Evolutionary conservation across 768 basidiomycete species (phyloP).

Genomic region (Termitomyces sp.): DNA sequence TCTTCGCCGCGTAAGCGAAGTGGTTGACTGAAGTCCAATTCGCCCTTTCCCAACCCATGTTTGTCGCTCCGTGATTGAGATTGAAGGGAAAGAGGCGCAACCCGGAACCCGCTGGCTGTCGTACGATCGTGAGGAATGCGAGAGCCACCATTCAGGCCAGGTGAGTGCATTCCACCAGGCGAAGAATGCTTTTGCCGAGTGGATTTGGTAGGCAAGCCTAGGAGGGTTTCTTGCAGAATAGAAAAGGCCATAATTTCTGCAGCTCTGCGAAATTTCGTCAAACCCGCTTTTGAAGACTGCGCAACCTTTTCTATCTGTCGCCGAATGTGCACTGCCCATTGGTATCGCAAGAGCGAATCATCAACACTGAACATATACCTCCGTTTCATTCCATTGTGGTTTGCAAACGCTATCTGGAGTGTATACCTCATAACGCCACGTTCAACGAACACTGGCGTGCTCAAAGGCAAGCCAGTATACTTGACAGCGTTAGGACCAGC

Average conservation of each 20-base stretch:
- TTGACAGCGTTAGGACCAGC: conserved; percentile 78
- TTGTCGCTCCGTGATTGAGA: conserved; percentile 70
- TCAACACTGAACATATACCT: conserved; percentile 95
- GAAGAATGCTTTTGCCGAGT: conserved; percentile 23
- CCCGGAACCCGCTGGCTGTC: conserved; percentile 16
- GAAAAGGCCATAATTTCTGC: conserved; percentile 74
- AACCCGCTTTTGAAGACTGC: conserved; percentile 28
- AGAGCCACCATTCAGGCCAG: conserved; percentile 10
- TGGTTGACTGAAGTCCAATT: conserved; percentile 43
- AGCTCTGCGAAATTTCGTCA: conserved; percentile 54
- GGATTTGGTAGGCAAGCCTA: conserved; percentile 29
- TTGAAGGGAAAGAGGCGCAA: conserved; percentile 38
- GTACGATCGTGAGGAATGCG: conserved; percentile 4
- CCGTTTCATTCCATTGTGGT: conserved; percentile 61
- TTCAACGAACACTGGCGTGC: conserved; percentile 74
- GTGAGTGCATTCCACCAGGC: conserved; percentile 17
- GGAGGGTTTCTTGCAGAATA: conserved; percentile 80
- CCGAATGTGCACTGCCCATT: conserved; percentile 67
- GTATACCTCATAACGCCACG: conserved; percentile 96
- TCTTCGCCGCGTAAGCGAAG: conserved; percentile 11
- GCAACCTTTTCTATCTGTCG: conserved; percentile 57
- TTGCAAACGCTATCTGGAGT: conserved; percentile 85
- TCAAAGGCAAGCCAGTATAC: conserved; percentile 79
- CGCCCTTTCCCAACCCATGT: conserved; percentile 59
- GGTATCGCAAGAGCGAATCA: conserved; percentile 68